A percentile compares a stretch with the other conserved stretches of the same genome.
These are phyloP conservation scores for Cordyceps cateniannulata DNA, from an alignment of 2,329 filamentous ascomycete species.

Conservation along the genomic window DNA sequence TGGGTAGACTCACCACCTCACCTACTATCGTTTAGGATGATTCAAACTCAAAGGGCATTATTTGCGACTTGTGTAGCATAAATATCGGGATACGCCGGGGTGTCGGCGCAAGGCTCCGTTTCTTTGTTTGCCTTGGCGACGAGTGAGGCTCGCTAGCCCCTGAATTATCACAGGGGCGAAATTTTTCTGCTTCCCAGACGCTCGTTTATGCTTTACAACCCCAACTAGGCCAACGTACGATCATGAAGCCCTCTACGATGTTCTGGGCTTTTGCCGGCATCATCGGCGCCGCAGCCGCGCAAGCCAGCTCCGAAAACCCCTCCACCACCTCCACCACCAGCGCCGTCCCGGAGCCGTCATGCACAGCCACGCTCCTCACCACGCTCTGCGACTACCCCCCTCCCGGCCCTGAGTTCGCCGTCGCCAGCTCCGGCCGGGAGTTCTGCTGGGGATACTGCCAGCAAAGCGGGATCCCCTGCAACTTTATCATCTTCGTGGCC, in stretches of 20 bases:
- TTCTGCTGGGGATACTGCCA: constrained; percentile 26
- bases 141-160: background rate
- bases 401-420: constrained; percentile 18
- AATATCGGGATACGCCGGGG: no score
- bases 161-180: no score
- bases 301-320: constrained; percentile 29
- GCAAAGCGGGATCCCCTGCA: constrained; percentile 21
- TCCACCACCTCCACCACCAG: constrained; percentile 15
- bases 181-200: background rate
- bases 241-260: background rate
- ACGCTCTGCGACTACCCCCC: constrained; percentile 23
- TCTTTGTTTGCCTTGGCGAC: background rate
- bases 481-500: constrained; percentile 24
- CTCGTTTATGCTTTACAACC: background rate
- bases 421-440: constrained; percentile 18
- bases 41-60: background rate
- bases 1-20: no score
- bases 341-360: constrained; percentile 18
- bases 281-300: constrained; percentile 75
- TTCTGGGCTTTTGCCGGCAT: constrained; percentile 48
- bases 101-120: no score
- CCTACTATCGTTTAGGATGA: background rate
- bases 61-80: no score
- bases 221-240: background rate
- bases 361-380: constrained; percentile 21